Conservation (phyloP, 495 filamentous ascomycete genomes). For the Talaromyces wortmannii region DNA sequence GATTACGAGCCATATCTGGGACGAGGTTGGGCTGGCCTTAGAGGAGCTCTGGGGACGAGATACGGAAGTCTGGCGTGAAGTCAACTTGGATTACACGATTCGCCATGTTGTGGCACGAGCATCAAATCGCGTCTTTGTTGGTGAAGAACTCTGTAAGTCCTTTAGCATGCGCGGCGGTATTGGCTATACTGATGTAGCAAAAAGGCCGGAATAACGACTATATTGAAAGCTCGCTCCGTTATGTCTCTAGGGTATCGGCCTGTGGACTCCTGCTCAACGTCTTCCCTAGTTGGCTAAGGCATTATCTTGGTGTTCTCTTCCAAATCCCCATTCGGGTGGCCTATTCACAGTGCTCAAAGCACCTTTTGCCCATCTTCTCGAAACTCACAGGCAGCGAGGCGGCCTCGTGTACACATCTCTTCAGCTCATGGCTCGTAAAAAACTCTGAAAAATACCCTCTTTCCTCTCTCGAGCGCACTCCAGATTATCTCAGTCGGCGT, state of each 20-base stretch:
- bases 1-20: conserved; percentile 3
- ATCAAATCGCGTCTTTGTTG: conserved; percentile 24
- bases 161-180: not conserved
- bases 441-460: not conserved
- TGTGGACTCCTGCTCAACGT: not conserved
- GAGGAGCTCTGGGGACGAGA: conserved; percentile 15
- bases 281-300: conserved; percentile 12
- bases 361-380: conserved; percentile 9
- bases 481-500: conserved; percentile 8
- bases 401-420: conserved; percentile 6
- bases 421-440: not conserved
- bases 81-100: conserved; percentile 16
- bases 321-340: not conserved
- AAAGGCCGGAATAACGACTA: conserved; percentile 10
- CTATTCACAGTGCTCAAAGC: conserved; percentile 7
- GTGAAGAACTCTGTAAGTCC: conserved; percentile 14
- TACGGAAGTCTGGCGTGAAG: conserved; percentile 9
- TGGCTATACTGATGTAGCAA: not conserved
- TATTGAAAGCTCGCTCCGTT: conserved; percentile 3
- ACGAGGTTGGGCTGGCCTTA: conserved; percentile 11
- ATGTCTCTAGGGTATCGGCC: not conserved
- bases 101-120: conserved; percentile 17
- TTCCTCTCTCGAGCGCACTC: not conserved
- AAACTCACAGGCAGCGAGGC: conserved; percentile 8
- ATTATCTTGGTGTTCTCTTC: conserved; percentile 10